Base-by-base conservation (phyloP, 2,329 filamentous ascomycete genomes). In the Fusarium sp. region DNA sequence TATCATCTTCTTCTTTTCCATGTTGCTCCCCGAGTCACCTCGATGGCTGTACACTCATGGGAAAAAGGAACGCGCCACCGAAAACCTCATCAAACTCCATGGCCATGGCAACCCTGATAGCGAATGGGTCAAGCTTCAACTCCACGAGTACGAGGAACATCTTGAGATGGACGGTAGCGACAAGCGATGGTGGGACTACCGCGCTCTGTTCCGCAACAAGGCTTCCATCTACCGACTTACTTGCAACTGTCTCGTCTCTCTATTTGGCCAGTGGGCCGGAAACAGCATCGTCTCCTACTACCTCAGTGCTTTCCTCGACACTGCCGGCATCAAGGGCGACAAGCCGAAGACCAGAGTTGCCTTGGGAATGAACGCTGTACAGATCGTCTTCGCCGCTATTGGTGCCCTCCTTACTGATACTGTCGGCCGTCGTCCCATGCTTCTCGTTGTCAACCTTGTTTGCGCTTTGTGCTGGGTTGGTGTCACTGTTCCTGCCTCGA, bases 371-470 rank as follows among this genome's bases (percentile, higher is more conserved):
- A 84, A 85, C 71, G 80, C 81, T 15, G 78, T 84, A 63, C 83
- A 85, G 66, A 82, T 86, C 57, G 72, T 81, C 28, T 84, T 82
- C 57, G 84, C 84, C 12, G 75, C 83, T 16, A 33, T 82, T 6
- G 86, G 86, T 23, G 84, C 86, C 18, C 74, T 76, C 5, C 70
- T 87, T 2, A 81, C 85, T 13, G 85, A 87, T 24, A 76, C 72
- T 21, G 70, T 86, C 13, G 84, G 86, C 16, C 85, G 86, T 26
- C 84, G 86, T 2, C 83, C 82, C 18, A 80, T 86, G 61, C 79
- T 87, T 44, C 63, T 88, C 26, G 77, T 82, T 48, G 83, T 82
- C 31, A 82, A 84, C 62, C 76, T 82, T 4, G 80, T 80, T 12
- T 82, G 84, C 35, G 83, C 82, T 50, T 63, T 85, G 12, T 79